Percentiles rank a stretch among this genome's conserved stretches.
Evolutionary conservation across 192 early-diverging fungal species (phyloP).

Genomic region (Backusella liffmaniae): DNA sequence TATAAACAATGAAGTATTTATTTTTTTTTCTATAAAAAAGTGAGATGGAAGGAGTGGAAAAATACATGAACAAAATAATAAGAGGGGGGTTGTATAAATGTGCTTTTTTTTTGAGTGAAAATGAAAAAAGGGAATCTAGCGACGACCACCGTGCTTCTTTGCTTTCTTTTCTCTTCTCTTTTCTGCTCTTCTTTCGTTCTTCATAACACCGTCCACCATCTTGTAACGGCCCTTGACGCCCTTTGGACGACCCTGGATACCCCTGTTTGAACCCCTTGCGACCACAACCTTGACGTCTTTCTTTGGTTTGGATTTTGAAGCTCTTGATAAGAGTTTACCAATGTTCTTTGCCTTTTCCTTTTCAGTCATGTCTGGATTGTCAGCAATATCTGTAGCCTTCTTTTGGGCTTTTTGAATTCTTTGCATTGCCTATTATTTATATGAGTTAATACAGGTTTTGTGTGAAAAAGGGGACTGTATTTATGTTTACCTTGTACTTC

Average conservation of each 20-base stretch:
- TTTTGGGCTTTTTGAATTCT: conserved; percentile 80
- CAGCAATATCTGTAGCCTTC: conserved; percentile 84
- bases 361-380: conserved; percentile 88
- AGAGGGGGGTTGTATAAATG: neutral
- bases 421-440: conserved; percentile 47
- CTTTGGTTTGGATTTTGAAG: conserved; percentile 76
- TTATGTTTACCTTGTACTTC: conserved; percentile 63
- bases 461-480: neutral
- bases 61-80: conserved; percentile 8
- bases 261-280: conserved; percentile 78
- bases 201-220: conserved; percentile 98
- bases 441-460: neutral
- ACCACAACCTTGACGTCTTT: conserved; percentile 88
- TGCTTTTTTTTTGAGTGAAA: neutral
- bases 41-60: neutral
- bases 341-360: conserved; percentile 83
- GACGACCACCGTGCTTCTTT: conserved; percentile 45
- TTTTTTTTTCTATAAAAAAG: neutral
- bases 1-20: conserved; percentile 3
- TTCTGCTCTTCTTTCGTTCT: conserved; percentile 87
- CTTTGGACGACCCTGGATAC: conserved; percentile 87
- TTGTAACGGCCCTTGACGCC: conserved; percentile 94
- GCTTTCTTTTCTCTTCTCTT: conserved; percentile 71
- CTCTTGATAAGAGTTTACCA: conserved; percentile 77
- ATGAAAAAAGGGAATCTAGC: neutral